A percentile compares a stretch with the other conserved stretches of the same genome.
phyloP scores from a whole-genome alignment of 2,329 filamentous ascomycete species.

The Cladophialophora yegresii region DNA sequence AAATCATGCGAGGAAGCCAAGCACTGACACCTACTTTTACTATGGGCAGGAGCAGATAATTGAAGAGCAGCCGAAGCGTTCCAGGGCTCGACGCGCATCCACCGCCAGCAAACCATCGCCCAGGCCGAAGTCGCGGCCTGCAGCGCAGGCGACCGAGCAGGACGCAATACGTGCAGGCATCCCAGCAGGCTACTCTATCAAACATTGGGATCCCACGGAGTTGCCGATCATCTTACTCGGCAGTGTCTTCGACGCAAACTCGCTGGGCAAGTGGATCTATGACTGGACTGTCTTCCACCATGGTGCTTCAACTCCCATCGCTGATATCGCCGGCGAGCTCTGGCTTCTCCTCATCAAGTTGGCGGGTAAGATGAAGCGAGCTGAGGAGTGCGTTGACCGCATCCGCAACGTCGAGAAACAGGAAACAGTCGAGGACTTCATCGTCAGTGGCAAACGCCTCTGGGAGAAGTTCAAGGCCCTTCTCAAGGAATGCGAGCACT shows the following conservation, averaged over 20 bases:
- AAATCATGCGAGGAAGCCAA: conserved; percentile 47
- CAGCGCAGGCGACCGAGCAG: conserved; percentile 62
- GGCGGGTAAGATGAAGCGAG: conserved; percentile 88
- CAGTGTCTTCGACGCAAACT: conserved; percentile 96
- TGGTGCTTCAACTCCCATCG: conserved; percentile 76
- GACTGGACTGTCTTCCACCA: conserved; percentile 97
- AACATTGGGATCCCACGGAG: conserved; percentile 97
- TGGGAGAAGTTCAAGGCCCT: conserved; percentile 82
- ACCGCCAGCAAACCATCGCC: conserved; percentile 51
- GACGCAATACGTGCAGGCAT: conserved; percentile 68
- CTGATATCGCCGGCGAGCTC: conserved; percentile 88
- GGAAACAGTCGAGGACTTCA: conserved; percentile 85
- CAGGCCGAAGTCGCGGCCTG: conserved; percentile 45
- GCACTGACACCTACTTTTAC: conserved; percentile 56
- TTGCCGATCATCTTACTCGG: conserved; percentile 91
- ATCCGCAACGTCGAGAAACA: conserved; percentile 73
- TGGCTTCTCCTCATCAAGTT: conserved; percentile 95
- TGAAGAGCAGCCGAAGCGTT: conserved; percentile 57
- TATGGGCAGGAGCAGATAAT: conserved; percentile 57
- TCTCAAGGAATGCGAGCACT: conserved; percentile 86
- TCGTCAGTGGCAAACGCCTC: conserved; percentile 82
- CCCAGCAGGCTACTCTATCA: conserved; percentile 85
- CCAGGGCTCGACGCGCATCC: conserved; percentile 57
- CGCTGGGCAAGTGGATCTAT: conserved; percentile 97
- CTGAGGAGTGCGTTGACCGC: conserved; percentile 72